Evolutionary conservation across 2,329 filamentous ascomycete genomes (phyloP).

Genomic region (Colletotrichum australisinense): DNA sequence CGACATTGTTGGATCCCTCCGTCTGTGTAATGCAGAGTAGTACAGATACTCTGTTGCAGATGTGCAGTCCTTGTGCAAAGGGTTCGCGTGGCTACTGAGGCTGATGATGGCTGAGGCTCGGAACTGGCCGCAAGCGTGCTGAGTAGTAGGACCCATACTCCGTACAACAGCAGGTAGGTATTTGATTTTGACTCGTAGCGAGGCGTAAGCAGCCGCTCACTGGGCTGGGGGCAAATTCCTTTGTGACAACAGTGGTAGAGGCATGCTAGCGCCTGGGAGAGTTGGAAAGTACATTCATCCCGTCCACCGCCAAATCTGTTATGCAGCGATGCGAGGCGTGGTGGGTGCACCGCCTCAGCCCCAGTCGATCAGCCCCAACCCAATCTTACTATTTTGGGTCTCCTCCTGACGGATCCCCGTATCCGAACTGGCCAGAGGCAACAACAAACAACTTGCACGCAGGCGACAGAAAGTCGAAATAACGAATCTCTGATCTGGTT

Average conservation of each 20-base stretch:
- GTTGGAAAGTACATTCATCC: neutral
- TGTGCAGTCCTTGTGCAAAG: neutral
- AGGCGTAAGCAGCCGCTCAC: neutral
- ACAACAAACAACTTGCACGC: constrained; percentile 1
- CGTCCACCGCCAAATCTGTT: neutral
- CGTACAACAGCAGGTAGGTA: neutral
- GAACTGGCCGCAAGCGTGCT: constrained; percentile 27
- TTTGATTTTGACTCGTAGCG: neutral
- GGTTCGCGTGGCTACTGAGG: constrained; percentile 7
- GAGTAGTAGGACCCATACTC: neutral
- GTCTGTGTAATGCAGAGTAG: neutral
- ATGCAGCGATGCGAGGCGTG: constrained; percentile 16
- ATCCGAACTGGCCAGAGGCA: constrained; percentile 9
- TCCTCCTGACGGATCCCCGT: constrained; percentile 27
- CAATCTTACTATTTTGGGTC: constrained; percentile 37
- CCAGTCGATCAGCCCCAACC: constrained; percentile 35
- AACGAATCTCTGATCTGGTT: neutral
- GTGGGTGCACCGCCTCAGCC: constrained; percentile 34
- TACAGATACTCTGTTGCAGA: neutral
- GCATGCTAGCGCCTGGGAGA: neutral
- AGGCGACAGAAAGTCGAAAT: neutral
- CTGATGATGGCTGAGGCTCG: constrained; percentile 19
- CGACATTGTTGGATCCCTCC: constrained; percentile 2
- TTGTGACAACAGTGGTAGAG: constrained; percentile 5
- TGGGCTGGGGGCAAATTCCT: neutral